Evolutionary conservation across 495 filamentous ascomycete species (phyloP).

Genomic region (Tuber aestivum): DNA sequence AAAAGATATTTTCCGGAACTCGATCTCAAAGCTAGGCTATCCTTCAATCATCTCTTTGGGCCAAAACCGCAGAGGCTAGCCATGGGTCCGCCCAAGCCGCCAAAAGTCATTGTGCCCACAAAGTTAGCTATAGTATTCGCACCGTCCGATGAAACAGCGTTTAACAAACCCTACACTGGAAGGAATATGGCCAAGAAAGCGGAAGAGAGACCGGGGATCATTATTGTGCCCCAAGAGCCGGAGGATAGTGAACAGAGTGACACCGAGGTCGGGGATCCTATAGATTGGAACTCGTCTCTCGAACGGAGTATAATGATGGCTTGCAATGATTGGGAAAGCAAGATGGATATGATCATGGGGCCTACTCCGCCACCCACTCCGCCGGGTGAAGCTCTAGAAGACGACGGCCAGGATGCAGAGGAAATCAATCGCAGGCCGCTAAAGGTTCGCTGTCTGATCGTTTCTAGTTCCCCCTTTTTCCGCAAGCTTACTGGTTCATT

Average conservation of each 20-base stretch:
- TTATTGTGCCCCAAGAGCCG: slow-evolving; percentile 45
- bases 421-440: slow-evolving; percentile 34
- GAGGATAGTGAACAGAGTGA: slow-evolving; percentile 46
- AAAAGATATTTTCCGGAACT: slow-evolving; percentile 40
- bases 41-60: slow-evolving; percentile 52
- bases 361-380: slow-evolving; percentile 22
- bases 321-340: slow-evolving; percentile 75
- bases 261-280: slow-evolving; percentile 53
- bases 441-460: slow-evolving; percentile 23
- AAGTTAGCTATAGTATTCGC: slow-evolving; percentile 81
- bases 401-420: slow-evolving; percentile 44
- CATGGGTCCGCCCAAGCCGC: slow-evolving; percentile 64
- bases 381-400: slow-evolving; percentile 33
- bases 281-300: slow-evolving; percentile 40
- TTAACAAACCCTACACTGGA: slow-evolving; percentile 57
- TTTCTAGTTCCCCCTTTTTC: background rate
- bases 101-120: slow-evolving; percentile 73
- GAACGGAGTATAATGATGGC: slow-evolving; percentile 69
- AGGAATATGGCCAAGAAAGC: slow-evolving; percentile 42
- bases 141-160: slow-evolving; percentile 71
- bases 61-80: slow-evolving; percentile 61
- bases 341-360: slow-evolving; percentile 46
- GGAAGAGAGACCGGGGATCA: slow-evolving; percentile 55
- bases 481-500: background rate
- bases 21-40: slow-evolving; percentile 43